Percentiles rank a stretch among this genome's conserved stretches.
Evolutionary conservation across 1,139 yeast genomes (phyloP).

Genomic region (Geotrichum aggregatum): DNA sequence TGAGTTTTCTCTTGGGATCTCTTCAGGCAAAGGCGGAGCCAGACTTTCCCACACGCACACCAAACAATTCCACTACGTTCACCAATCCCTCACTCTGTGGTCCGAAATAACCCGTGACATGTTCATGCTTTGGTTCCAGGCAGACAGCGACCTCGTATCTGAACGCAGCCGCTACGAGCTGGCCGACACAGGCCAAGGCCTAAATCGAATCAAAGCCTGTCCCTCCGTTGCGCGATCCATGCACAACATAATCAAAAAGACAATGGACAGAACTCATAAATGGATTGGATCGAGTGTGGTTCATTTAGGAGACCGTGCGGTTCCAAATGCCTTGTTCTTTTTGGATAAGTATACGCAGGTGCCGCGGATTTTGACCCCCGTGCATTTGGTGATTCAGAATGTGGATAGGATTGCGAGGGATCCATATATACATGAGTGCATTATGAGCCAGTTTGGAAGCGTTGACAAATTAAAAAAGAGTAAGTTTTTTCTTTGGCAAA

Average conservation of each 20-base stretch:
- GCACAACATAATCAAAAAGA: constrained; percentile 59
- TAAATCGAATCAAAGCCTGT: constrained; percentile 66
- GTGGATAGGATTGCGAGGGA: constrained; percentile 51
- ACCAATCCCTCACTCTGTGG: constrained; percentile 68
- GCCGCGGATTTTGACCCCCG: constrained; percentile 66
- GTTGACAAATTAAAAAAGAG: constrained; percentile 48
- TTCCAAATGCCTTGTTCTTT: constrained; percentile 71
- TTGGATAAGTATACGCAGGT: constrained; percentile 72
- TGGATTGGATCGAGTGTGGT: constrained; percentile 79
- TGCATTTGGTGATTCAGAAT: constrained; percentile 52
- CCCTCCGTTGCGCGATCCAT: constrained; percentile 62
- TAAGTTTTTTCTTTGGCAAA: not conserved
- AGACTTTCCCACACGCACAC: constrained; percentile 65
- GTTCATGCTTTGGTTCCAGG: constrained; percentile 67
- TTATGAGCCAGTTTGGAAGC: constrained; percentile 53
- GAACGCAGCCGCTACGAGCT: constrained; percentile 48
- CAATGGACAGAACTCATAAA: constrained; percentile 54
- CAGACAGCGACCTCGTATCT: constrained; percentile 59
- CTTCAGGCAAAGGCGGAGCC: constrained; percentile 60
- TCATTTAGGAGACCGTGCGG: constrained; percentile 73
- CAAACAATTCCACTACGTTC: constrained; percentile 64
- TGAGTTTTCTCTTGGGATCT: constrained; percentile 54
- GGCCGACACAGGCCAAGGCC: constrained; percentile 73
- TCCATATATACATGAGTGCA: constrained; percentile 47
- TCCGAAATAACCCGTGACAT: constrained; percentile 67